Evolutionary conservation across 1,284 basidiomycete species (phyloP).

Genomic region (Neolentinus lepideus): DNA sequence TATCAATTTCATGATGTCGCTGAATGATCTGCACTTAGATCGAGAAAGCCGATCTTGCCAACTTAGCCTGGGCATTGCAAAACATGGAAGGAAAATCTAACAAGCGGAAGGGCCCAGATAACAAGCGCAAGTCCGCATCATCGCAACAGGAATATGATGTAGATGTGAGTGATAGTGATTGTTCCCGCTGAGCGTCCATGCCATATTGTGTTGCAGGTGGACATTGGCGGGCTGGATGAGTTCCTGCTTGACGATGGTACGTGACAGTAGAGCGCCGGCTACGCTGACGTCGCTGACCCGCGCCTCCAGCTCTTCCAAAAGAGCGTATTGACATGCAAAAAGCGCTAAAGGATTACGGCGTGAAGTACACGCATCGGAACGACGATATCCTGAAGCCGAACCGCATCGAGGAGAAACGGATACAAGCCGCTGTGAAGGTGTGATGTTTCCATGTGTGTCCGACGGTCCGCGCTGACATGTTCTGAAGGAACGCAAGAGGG

Average conservation of each 20-base stretch:
- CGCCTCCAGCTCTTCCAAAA: constrained; percentile 16
- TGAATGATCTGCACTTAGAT: constrained; percentile 39
- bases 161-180: constrained; percentile 22
- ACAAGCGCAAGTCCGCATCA: constrained; percentile 23
- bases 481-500: constrained; percentile 17
- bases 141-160: constrained; percentile 39
- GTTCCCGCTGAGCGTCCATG: neutral
- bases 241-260: constrained; percentile 65
- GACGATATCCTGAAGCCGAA: constrained; percentile 64
- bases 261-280: neutral
- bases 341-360: constrained; percentile 50
- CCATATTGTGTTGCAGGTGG: constrained; percentile 28
- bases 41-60: constrained; percentile 61
- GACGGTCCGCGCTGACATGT: neutral
- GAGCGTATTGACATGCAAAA: constrained; percentile 38
- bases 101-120: constrained; percentile 25
- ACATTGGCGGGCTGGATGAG: constrained; percentile 54
- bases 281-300: constrained; percentile 1
- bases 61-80: constrained; percentile 73
- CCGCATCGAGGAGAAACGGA: constrained; percentile 56
- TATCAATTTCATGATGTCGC: neutral
- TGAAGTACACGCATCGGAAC: constrained; percentile 66
- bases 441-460: constrained; percentile 14
- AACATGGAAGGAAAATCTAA: constrained; percentile 45
- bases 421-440: constrained; percentile 44